Conservation (phyloP, 2,329 filamentous ascomycete genomes). For the Clarireedia monteithiana region DNA sequence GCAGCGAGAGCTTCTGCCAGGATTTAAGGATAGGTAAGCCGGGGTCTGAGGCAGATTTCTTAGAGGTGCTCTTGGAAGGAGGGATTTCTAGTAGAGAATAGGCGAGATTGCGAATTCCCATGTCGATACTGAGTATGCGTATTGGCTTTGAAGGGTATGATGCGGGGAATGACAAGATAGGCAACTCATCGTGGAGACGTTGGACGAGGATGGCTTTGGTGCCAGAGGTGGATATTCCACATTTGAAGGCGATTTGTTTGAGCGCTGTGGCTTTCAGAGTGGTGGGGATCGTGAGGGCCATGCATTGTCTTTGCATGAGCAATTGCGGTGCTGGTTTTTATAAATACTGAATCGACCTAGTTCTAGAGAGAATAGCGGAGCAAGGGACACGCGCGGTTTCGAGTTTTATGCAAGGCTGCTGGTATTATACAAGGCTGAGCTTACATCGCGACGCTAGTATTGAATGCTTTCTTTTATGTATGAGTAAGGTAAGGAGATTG, state of each 20-base stretch:
- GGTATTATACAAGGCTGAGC: neutral
- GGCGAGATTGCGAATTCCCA: constrained; percentile 77
- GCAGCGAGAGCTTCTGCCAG: constrained; percentile 13
- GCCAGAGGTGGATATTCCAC: constrained; percentile 51
- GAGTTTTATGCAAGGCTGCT: neutral
- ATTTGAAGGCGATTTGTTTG: constrained; percentile 50
- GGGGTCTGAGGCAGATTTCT: neutral
- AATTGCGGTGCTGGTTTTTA: neutral
- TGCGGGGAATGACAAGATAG: neutral
- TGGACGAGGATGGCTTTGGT: constrained; percentile 47
- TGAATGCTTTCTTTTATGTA: too few species aligned
- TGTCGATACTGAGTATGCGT: constrained; percentile 68
- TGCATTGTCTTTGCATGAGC: constrained; percentile 17
- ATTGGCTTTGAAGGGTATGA: constrained; percentile 16
- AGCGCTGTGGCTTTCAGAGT: constrained; percentile 45
- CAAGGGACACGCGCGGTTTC: neutral
- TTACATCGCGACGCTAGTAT: neutral
- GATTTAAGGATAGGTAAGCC: constrained; percentile 1
- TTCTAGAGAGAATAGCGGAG: neutral
- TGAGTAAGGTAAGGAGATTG: too few species aligned
- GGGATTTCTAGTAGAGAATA: constrained; percentile 51
- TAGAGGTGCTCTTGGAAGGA: neutral
- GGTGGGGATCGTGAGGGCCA: constrained; percentile 24
- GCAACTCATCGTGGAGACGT: constrained; percentile 39
- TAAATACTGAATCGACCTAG: neutral